Conservation (phyloP, 345 rosid genomes). For the Populus ilicifolia region DNA sequence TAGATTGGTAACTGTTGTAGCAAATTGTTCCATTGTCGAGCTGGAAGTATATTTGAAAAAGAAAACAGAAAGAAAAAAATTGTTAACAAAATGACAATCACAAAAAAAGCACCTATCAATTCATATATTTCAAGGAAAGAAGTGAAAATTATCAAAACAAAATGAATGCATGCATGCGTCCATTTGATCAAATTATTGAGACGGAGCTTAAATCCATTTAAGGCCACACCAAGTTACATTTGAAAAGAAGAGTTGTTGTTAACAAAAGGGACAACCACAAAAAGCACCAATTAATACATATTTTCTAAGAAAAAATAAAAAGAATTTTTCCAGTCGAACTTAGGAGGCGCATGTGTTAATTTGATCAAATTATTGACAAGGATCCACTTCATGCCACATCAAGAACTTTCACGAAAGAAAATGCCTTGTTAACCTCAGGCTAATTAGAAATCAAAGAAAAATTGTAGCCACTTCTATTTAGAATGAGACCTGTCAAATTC, state of each 20-base stretch:
- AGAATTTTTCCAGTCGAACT: too few relatives aligned
- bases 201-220: background rate
- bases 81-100: background rate
- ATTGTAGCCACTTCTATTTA: too few relatives aligned
- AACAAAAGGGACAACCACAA: background rate
- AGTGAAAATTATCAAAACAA: background rate
- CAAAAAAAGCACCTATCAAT: background rate
- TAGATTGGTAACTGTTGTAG: slow-evolving; percentile 50
- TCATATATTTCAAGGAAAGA: background rate
- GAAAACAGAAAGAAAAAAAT: background rate
- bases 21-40: slow-evolving; percentile 63
- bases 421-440: too few relatives aligned
- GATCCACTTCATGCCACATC: too few relatives aligned
- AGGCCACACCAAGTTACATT: background rate
- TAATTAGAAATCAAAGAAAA: too few relatives aligned
- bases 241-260: background rate
- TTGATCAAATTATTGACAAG: too few relatives aligned
- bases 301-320: background rate
- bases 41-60: slow-evolving; percentile 24
- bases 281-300: background rate
- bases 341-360: too few relatives aligned
- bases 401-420: too few relatives aligned
- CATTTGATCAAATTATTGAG: background rate
- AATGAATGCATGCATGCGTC: background rate
- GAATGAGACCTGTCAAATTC: background rate